phyloP scores from a whole-genome alignment of 345 rosid species.

The Citropsis articulata region DNA sequence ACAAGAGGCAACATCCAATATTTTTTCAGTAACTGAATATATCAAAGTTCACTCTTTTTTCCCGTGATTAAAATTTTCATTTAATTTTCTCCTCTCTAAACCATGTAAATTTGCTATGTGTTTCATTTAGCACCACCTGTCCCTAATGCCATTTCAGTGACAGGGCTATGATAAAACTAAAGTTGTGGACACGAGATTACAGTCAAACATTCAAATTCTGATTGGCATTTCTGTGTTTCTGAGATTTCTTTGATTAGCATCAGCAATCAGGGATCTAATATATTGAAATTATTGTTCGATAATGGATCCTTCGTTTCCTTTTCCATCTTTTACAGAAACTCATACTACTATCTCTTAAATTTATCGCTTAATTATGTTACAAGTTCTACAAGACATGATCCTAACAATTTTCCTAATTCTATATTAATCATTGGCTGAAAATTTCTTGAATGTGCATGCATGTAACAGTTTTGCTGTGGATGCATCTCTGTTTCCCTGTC shows the following conservation, averaged over 20 bases:
- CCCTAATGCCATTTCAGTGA: not conserved
- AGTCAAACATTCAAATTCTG: slow-evolving; percentile 1
- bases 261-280: not conserved
- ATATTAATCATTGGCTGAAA: not conserved
- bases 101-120: not conserved
- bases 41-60: not conserved
- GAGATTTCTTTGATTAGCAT: not conserved
- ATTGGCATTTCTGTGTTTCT: not conserved
- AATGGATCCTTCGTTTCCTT: not conserved
- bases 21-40: not conserved
- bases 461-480: not conserved
- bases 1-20: not conserved
- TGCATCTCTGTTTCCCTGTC: not conserved
- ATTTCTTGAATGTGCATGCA: not conserved
- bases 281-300: not conserved
- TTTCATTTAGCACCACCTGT: not conserved
- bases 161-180: not conserved
- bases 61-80: not conserved
- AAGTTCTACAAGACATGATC: not conserved
- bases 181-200: not conserved
- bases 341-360: not conserved
- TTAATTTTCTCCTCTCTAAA: not conserved
- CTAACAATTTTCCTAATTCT: not conserved
- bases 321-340: not conserved
- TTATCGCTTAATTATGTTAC: not conserved